Percentiles rank a stretch among this genome's conserved stretches.
phyloP scores from a whole-genome alignment of 2,329 filamentous ascomycete genomes.

The Paracamarosporium sp. region DNA sequence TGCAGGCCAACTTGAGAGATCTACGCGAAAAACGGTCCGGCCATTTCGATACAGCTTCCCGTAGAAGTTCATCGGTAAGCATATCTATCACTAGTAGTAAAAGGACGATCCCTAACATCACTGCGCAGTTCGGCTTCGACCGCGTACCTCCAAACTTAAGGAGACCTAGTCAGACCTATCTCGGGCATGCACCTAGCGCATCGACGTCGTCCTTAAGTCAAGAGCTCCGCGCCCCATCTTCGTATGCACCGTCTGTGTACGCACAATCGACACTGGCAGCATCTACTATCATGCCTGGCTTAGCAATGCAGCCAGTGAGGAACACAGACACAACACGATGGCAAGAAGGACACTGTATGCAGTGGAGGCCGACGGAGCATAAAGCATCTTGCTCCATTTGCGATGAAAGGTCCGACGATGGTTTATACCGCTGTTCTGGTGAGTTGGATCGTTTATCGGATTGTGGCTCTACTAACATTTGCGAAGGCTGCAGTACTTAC shows the following conservation, averaged over 20 bases:
- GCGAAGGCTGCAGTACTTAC: conserved; percentile 60
- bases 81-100: conserved; percentile 3
- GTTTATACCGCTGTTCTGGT: conserved; percentile 74
- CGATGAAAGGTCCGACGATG: conserved; percentile 76
- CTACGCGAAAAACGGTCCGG: conserved; percentile 93
- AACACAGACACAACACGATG: conserved; percentile 82
- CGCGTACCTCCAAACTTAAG: conserved; percentile 70
- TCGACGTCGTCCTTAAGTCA: conserved; percentile 70
- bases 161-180: conserved; percentile 71
- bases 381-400: conserved; percentile 74
- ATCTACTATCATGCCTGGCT: conserved; percentile 85
- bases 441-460: conserved; percentile 30
- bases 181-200: conserved; percentile 66
- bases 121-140: conserved; percentile 73
- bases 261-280: conserved; percentile 85
- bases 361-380: conserved; percentile 66
- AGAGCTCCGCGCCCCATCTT: conserved; percentile 56
- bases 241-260: conserved; percentile 82
- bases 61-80: conserved; percentile 81
- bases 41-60: conserved; percentile 82
- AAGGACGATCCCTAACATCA: conserved; percentile 34
- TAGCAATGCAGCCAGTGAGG: conserved; percentile 78
- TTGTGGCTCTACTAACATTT: conserved; percentile 18
- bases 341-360: conserved; percentile 85
- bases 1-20: conserved; percentile 83